These are phyloP conservation scores for Penicilliopsis zonata DNA, from an alignment of 495 filamentous ascomycete genomes.

Conservation along the genomic window DNA sequence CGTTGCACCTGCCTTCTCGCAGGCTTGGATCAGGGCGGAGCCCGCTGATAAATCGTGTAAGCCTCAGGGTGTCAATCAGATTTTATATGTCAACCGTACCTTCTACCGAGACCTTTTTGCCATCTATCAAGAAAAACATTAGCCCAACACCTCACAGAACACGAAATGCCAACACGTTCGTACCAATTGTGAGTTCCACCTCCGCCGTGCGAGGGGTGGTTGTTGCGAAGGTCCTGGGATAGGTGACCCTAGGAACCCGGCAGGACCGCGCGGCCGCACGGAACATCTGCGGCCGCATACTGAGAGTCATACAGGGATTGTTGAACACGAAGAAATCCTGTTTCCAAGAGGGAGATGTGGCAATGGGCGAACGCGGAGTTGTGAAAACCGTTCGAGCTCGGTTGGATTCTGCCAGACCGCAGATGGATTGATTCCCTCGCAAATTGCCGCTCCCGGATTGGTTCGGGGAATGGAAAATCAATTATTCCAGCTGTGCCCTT, in stretches of 20 bases:
- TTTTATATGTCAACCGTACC: conserved; percentile 38
- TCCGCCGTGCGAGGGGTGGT: conserved; percentile 64
- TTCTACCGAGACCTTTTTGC: conserved; percentile 92
- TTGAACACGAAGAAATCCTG: conserved; percentile 15
- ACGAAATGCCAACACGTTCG: no score
- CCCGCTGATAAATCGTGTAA: conserved; percentile 38
- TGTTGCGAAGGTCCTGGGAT: conserved; percentile 62
- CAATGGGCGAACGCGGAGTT: conserved; percentile 5
- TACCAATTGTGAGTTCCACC: conserved; percentile 92
- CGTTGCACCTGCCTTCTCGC: conserved; percentile 90
- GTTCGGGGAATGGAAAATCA: conserved; percentile 22
- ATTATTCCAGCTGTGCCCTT: conserved; percentile 11
- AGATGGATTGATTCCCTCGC: conserved; percentile 15
- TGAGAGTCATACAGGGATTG: conserved; percentile 31
- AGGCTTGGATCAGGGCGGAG: conserved; percentile 94
- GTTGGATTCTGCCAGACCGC: conserved; percentile 18
- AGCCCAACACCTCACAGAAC: no score
- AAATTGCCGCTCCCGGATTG: conserved; percentile 27
- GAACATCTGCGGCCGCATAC: conserved; percentile 79
- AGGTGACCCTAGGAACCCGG: conserved; percentile 48
- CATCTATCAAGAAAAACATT: conserved; percentile 45
- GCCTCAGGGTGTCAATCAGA: conserved; percentile 7
- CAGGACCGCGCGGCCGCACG: conserved; percentile 75
- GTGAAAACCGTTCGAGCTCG: conserved; percentile 15
- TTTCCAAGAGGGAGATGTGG: conserved; percentile 8